Evolutionary conservation across 1,284 basidiomycete species (phyloP).

Genomic region (Malassezia globosa): DNA sequence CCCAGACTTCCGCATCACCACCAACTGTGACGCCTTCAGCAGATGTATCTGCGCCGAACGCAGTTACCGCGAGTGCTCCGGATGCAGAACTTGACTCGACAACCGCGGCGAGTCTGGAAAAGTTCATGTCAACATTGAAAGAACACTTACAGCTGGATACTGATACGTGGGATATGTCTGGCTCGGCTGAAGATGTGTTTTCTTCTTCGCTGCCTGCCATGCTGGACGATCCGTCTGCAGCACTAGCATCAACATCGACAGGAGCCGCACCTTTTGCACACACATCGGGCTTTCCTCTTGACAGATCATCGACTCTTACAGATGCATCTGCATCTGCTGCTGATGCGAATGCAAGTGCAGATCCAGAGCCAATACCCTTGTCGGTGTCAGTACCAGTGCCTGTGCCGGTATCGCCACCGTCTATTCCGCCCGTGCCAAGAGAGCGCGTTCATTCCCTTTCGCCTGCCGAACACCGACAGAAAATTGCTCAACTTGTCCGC

Average conservation of each 20-base stretch:
- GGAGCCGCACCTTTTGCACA: background rate
- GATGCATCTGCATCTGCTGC: background rate
- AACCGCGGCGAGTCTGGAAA: conserved; percentile 26
- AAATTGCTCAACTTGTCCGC: conserved; percentile 21
- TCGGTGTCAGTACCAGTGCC: background rate
- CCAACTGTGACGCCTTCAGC: background rate
- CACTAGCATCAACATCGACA: background rate
- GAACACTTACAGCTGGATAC: conserved; percentile 12
- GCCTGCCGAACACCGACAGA: conserved; percentile 20
- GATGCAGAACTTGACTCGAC: conserved; percentile 19
- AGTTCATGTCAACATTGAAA: conserved; percentile 32
- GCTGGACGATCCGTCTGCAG: too few species aligned
- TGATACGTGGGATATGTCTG: conserved; percentile 7
- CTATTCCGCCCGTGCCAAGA: background rate
- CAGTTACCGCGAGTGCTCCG: background rate
- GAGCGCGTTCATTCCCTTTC: conserved; percentile 14
- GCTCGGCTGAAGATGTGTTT: too few species aligned
- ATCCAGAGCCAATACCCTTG: background rate
- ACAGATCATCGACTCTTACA: background rate
- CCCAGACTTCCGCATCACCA: background rate
- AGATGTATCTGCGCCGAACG: background rate
- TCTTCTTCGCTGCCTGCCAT: conserved; percentile 4
- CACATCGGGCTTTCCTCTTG: background rate
- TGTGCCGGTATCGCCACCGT: background rate
- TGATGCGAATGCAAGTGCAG: background rate